Evolutionary conservation across 805 yeast genomes (phyloP).

Genomic region (Kuraishia piskuri): DNA sequence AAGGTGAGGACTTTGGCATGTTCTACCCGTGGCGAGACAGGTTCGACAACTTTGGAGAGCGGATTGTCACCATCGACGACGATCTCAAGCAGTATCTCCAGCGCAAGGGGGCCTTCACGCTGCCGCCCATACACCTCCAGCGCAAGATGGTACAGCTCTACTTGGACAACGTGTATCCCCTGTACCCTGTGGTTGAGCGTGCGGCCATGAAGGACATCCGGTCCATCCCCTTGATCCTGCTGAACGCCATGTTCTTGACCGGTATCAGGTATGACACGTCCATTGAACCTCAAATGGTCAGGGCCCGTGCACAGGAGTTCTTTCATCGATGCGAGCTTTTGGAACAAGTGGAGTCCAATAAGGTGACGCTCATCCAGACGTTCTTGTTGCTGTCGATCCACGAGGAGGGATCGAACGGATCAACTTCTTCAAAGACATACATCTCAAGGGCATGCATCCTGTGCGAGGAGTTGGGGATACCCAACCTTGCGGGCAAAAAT

Average conservation of each 20-base stretch:
- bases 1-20: slow-evolving; percentile 20
- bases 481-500: slow-evolving; percentile 17
- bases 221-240: slow-evolving; percentile 14
- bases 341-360: slow-evolving; percentile 17
- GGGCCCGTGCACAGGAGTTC: slow-evolving; percentile 15
- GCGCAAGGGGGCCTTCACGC: slow-evolving; percentile 16
- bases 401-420: slow-evolving; percentile 22
- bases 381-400: slow-evolving; percentile 18
- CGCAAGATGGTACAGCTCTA: slow-evolving; percentile 12
- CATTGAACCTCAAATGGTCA: slow-evolving; percentile 7
- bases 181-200: slow-evolving; percentile 21
- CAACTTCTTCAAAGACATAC: slow-evolving; percentile 16
- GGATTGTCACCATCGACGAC: slow-evolving; percentile 11
- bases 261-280: slow-evolving; percentile 15
- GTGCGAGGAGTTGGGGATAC: slow-evolving; percentile 20
- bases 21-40: slow-evolving; percentile 23
- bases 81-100: slow-evolving; percentile 16
- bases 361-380: slow-evolving; percentile 20
- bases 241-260: slow-evolving; percentile 19
- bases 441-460: slow-evolving; percentile 17
- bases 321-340: slow-evolving; percentile 17
- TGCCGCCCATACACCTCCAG: slow-evolving; percentile 15
- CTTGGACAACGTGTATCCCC: slow-evolving; percentile 18
- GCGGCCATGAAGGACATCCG: slow-evolving; percentile 10
- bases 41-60: slow-evolving; percentile 10